Percentiles rank a stretch among this genome's conserved stretches.
Evolutionary conservation across 257 asterid genomes (phyloP).

Genomic region (Solanum chiquidenum): DNA sequence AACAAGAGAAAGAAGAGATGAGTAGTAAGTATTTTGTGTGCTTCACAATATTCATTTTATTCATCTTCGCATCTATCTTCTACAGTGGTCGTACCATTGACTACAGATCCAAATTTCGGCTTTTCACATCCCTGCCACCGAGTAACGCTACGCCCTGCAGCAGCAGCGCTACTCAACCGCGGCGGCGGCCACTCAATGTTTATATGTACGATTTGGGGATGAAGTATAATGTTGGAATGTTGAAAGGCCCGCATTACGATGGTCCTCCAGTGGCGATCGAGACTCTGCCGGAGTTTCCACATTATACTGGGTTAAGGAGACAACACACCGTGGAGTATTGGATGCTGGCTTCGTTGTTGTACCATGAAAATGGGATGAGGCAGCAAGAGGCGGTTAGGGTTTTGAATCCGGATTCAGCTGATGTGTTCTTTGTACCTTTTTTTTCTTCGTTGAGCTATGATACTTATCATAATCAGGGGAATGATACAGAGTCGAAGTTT

Average conservation of each 20-base stretch:
- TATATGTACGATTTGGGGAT: slow-evolving; percentile 41
- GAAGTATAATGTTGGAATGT: slow-evolving; percentile 36
- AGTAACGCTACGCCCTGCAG: slow-evolving; percentile 12
- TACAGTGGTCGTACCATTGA: neutral
- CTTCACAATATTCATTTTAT: neutral
- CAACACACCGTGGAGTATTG: slow-evolving; percentile 53
- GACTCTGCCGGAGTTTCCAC: slow-evolving; percentile 33
- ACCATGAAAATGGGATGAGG: slow-evolving; percentile 1
- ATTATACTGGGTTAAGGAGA: slow-evolving; percentile 21
- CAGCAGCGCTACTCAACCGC: neutral
- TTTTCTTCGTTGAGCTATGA: slow-evolving; percentile 80
- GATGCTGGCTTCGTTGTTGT: slow-evolving; percentile 43
- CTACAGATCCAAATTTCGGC: slow-evolving; percentile 10
- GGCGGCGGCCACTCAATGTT: slow-evolving; percentile 15
- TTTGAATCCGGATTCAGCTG: slow-evolving; percentile 60
- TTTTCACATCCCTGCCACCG: slow-evolving; percentile 1
- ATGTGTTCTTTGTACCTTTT: slow-evolving; percentile 76
- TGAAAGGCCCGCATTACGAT: neutral
- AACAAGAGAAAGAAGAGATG: neutral
- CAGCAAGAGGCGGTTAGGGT: slow-evolving; percentile 61
- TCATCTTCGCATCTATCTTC: neutral
- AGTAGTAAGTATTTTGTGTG: neutral
- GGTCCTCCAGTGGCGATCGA: slow-evolving; percentile 20
- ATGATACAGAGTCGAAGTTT: slow-evolving; percentile 33
- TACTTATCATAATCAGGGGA: slow-evolving; percentile 42